Evolutionary conservation across 306 rosid genomes (phyloP), one percentile per base, ranked within the genome.

Genomic region (Cucurbita ficifolia): DNA sequence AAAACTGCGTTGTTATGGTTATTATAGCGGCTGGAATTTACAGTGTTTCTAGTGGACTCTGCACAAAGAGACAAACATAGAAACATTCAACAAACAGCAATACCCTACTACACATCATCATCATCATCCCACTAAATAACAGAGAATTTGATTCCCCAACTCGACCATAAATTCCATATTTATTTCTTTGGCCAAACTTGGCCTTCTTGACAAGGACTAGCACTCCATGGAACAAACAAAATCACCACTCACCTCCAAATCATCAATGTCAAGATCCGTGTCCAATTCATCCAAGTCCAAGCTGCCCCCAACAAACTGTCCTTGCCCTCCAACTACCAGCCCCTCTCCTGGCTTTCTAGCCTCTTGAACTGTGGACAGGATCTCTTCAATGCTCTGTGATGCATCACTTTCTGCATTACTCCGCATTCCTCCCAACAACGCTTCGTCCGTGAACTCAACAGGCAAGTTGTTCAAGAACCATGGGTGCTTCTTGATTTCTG

Each of bases 281-380:
- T 91, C 92, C 42, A 88, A 12, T 19, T 91, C 99, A 80, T 91
- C 97, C 70, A 95, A 84, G 79, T 95, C 97, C 96, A 89, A 83
- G 75, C 96, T 91, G 10, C 96, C 92, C 10, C 88, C 92, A 39
- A 88, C 83, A 79, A 85, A 81, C 13, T 78, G 90, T 13, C 83
- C 96, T 56, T 78, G 90, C 11, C 83, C 96, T 52, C 88, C 89
- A 73, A 81, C 14, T 80, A 35, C 83, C 57, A 79, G 78, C 21
- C 89, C 96, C 57, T 85, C 89, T 1, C 67, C 88, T 50, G 85
- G 49, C 58, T 86, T 85, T 46, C 88, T 54, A 63, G 87, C 99
- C 70, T 94, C 97, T 76, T 89, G 96, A 77, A 91, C 85, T 82
- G 89, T 89, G 71, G 84, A 65, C 80, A 86, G 7, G 68, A 82